Evolutionary conservation across 1,284 basidiomycete genomes (phyloP), one percentile per base, ranked within the genome.

Genomic region (Anthracocystis walkeri): DNA sequence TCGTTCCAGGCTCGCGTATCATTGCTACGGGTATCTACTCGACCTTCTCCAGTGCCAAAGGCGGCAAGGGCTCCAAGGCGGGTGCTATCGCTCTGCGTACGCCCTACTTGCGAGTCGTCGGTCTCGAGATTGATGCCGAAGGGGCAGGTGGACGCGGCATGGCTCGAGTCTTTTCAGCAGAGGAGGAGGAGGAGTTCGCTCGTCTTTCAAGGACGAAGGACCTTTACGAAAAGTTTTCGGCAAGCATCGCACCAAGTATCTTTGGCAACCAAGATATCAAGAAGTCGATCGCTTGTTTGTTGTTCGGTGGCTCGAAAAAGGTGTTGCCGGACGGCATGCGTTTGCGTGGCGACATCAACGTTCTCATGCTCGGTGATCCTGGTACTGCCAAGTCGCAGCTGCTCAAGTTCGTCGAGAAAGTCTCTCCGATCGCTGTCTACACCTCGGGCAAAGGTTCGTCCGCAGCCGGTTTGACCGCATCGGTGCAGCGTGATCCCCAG

Each of bases 281-380:
- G 87, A 99, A 98, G 82, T 93, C 97, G 1, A 94, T 99, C 51
- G 91, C 93, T 0, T 98, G 95, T 86, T 88, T 99, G 14, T 88
- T 99, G 10, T 95, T 99, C 82, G 97, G 97, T 27, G 97, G 97
- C 14, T 96, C 94, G n/a, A 98, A 96, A 87, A 99, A 99, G 87
- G 89, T 98, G 51, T 87, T 99, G 12, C 97, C 97, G 0, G 97
- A 99, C 85, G 95, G 97, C 14, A 97, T 98, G 94, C 90, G 97
- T 35, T 87, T 99, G 50, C 89, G 97, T 85, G 97, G 97, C 11
- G 97, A 99, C 84, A 99, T 99, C 86, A 99, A 99, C 84, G 96
- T 99, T 7, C 88, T 99, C 16, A 87, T 99, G 49, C 89, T 99
- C 45, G 96, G 96, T 87, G 96, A 99, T 86, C 96, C 97, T 11